Conservation (phyloP, 23 red algal species). For the Gracilariopsis chorda region DNA sequence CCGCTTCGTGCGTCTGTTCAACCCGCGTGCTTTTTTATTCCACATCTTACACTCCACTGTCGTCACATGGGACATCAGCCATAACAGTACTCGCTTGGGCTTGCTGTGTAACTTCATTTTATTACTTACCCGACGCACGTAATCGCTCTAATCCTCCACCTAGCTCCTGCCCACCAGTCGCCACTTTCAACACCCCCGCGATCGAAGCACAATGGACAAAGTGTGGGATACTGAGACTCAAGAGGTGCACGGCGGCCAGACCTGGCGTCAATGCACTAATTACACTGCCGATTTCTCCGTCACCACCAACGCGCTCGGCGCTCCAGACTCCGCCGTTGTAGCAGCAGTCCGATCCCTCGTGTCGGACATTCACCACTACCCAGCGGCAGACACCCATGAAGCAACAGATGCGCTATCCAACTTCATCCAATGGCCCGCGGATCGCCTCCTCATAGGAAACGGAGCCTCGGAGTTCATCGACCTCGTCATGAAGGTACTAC, state of each 20-base stretch:
- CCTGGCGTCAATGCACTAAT: conserved; percentile 82
- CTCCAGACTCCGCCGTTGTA: conserved; percentile 58
- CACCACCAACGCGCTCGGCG: conserved; percentile 94
- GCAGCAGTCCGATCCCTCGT: conserved; percentile 56
- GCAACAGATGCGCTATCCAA: conserved; percentile 50
- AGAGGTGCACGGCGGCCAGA: conserved; percentile 98
- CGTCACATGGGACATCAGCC: too few relatives aligned
- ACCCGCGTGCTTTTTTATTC: too few relatives aligned
- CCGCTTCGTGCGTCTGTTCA: too few relatives aligned
- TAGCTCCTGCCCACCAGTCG: too few relatives aligned
- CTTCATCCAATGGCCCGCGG: conserved; percentile 58
- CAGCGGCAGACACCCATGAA: conserved; percentile 74
- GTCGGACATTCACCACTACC: conserved; percentile 91
- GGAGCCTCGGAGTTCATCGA: conserved; percentile 99
- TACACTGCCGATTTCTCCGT: conserved; percentile 95
- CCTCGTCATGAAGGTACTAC: conserved; percentile 83
- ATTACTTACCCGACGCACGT: too few relatives aligned
- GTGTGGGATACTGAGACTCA: conserved; percentile 94
- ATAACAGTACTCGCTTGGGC: too few relatives aligned
- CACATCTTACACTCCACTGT: too few relatives aligned
- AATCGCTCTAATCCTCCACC: too few relatives aligned
- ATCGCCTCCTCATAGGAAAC: conserved; percentile 90
- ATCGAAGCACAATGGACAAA: neutral
- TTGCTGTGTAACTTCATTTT: too few relatives aligned
- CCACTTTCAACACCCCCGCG: too few relatives aligned